phyloP scores from a whole-genome alignment of 2,329 filamentous ascomycete genomes.

The Tolypocladium paradoxum region DNA sequence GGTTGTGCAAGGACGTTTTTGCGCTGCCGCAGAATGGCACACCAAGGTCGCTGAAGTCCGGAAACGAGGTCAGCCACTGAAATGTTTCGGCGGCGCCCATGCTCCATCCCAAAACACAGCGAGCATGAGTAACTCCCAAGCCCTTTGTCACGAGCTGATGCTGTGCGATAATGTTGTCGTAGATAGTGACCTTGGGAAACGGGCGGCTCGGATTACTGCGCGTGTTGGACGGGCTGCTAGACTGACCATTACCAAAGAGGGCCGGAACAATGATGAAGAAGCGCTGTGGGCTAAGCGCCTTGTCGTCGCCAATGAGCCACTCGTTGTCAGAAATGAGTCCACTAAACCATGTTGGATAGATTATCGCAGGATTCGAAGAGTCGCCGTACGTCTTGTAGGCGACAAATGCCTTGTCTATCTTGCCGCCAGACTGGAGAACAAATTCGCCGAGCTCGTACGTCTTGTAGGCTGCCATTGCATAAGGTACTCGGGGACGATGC shows the following conservation, averaged over 20 bases:
- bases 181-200: conserved; percentile 35
- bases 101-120: conserved; percentile 42
- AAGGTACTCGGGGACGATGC: too few species aligned
- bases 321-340: conserved; percentile 57
- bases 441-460: background rate
- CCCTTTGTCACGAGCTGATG: conserved; percentile 27
- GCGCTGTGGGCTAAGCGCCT: conserved; percentile 46
- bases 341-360: conserved; percentile 68
- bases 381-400: conserved; percentile 70
- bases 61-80: conserved; percentile 38
- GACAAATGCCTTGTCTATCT: conserved; percentile 53
- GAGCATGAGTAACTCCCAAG: conserved; percentile 30
- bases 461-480: background rate
- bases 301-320: conserved; percentile 60
- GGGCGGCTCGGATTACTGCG: conserved; percentile 7
- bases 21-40: conserved; percentile 41
- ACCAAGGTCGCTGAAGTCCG: conserved; percentile 32
- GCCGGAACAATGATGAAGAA: conserved; percentile 41
- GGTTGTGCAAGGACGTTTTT: conserved; percentile 39
- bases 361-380: conserved; percentile 49
- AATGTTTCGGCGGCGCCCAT: conserved; percentile 46
- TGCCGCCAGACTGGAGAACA: conserved; percentile 36
- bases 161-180: conserved; percentile 42
- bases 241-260: conserved; percentile 42
- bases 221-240: conserved; percentile 40